Conservation (phyloP, 768 basidiomycete species). For the Tylopilus vinaceipallidus region DNA sequence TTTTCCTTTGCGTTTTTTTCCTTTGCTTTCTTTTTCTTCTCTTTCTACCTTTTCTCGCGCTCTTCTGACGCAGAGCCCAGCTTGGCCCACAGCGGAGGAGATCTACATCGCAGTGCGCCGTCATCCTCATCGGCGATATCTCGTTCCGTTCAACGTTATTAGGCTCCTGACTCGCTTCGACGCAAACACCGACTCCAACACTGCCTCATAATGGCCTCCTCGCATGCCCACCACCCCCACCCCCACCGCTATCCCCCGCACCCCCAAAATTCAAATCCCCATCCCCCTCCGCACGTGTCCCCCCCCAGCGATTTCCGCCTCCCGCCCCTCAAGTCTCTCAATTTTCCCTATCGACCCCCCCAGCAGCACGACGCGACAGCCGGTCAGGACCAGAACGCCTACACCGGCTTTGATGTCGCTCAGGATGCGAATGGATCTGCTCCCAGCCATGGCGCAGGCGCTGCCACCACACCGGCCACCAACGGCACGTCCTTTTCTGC, state of each 20-base stretch:
- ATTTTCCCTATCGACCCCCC: constrained; percentile 48
- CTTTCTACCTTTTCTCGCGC: neutral
- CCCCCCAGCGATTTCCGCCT: constrained; percentile 54
- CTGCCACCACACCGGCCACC: neutral
- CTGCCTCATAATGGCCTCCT: constrained; percentile 43
- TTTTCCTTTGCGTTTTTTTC: constrained; percentile 14
- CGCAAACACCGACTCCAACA: constrained; percentile 7
- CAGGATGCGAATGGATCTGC: constrained; percentile 16
- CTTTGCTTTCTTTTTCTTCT: constrained; percentile 6
- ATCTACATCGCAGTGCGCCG: constrained; percentile 20
- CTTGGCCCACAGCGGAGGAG: too few relatives aligned
- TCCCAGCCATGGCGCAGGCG: neutral
- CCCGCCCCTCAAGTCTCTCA: constrained; percentile 72
- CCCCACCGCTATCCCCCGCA: constrained; percentile 17
- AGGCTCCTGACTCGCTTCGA: constrained; percentile 1
- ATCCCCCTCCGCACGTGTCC: constrained; percentile 36
- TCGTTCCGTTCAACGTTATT: constrained; percentile 15
- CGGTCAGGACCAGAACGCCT: constrained; percentile 10
- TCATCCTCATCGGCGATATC: constrained; percentile 22
- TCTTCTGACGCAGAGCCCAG: neutral
- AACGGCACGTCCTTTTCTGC: constrained; percentile 21
- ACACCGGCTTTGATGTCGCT: constrained; percentile 21
- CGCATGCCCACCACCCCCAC: constrained; percentile 39
- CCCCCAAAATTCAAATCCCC: constrained; percentile 30
- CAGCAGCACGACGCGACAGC: constrained; percentile 20